Percentiles rank a stretch among this genome's conserved stretches.
These are phyloP conservation scores for Mortierella sp. DNA, from an alignment of 371 early-diverging fungal species.

Conservation along the genomic window DNA sequence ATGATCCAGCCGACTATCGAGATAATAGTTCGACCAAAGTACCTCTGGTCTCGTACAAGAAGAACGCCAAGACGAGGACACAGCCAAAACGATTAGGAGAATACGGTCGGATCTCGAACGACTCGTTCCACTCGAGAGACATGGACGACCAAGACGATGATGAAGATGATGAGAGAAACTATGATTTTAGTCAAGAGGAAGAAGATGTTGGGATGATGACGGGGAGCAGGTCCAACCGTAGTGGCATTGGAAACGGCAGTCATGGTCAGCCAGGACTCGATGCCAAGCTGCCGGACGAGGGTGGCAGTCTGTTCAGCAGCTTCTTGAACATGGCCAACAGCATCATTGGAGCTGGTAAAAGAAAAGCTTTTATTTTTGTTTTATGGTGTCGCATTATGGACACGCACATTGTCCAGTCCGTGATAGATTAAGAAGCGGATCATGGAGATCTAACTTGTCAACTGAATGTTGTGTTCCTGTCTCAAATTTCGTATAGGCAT, in stretches of 20 bases:
- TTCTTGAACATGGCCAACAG: conserved; percentile 83
- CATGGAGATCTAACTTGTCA: too few species aligned
- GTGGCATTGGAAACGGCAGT: conserved; percentile 36
- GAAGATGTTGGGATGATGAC: conserved; percentile 52
- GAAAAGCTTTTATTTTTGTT: background rate
- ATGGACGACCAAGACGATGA: conserved; percentile 12
- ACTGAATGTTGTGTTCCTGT: too few species aligned
- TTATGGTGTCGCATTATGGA: too few species aligned
- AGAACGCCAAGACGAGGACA: conserved; percentile 10
- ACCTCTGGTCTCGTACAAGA: conserved; percentile 32
- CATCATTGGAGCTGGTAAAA: conserved; percentile 80
- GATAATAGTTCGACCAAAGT: conserved; percentile 29
- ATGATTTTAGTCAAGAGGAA: conserved; percentile 44
- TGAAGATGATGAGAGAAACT: conserved; percentile 29
- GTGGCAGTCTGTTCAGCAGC: conserved; percentile 52
- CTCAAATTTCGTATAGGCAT: conserved; percentile 22
- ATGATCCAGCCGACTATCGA: conserved; percentile 13
- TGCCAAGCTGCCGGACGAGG: conserved; percentile 41
- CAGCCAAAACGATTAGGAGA: conserved; percentile 35
- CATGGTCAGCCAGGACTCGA: conserved; percentile 8
- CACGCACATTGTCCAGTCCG: too few species aligned
- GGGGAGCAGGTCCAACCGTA: conserved; percentile 43
- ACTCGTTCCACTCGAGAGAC: conserved; percentile 31
- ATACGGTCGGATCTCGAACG: conserved; percentile 42
- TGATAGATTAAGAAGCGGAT: too few species aligned